Base-by-base conservation (phyloP, 2,329 filamentous ascomycete genomes). In the Fusarium continuum region DNA sequence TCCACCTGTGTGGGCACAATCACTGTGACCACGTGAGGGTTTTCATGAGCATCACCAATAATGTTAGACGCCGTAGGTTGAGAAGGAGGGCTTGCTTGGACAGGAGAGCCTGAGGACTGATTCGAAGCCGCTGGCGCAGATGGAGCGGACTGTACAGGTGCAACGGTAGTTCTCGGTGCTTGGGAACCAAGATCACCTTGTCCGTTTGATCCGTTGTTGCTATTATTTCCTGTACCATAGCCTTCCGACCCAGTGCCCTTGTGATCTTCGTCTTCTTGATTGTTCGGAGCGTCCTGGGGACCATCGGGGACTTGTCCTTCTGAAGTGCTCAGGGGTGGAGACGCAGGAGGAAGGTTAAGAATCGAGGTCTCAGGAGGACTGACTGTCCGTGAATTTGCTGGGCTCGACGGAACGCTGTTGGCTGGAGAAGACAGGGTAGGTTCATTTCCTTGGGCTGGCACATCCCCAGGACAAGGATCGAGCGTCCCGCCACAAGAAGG, bases 11-110 rank as follows among this genome's bases (percentile, higher is more conserved):
- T 59, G 17, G 71, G 54, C 14, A 67, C 54, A 32, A 72, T 67
- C 6, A 74, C 55, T 13, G 69, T 73, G 20, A 72, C 54, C 16
- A 70, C 38, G 8, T 65, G 39, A 41, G 55, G 64, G 11, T 43
- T 38, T 20, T 48, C 35, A 22, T 34, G n/a, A 19, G 43, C 16
- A 22, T 41, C 36, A 3, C 20, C 43, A 9, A 17, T 26, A 36
- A 20, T 16, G 16, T 34, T 38, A 26, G 41, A 29, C n/a, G 26
- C 28, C 2, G 55, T 55, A 20, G 61, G 10, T 11, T 48, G 36
- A 26, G 40, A 40, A 17, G 36, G 45, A 20, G 44, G 19, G 14
- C 19, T 11, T 10, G 36, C 22, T 46, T 39, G 55, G 9, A 20
- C 29, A 23, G 57, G 34, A 20, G 45, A 23, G 17, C 35, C 44